phyloP scores from a whole-genome alignment of 2,329 filamentous ascomycete species.

The Mycosphaerelloides madeirae region DNA sequence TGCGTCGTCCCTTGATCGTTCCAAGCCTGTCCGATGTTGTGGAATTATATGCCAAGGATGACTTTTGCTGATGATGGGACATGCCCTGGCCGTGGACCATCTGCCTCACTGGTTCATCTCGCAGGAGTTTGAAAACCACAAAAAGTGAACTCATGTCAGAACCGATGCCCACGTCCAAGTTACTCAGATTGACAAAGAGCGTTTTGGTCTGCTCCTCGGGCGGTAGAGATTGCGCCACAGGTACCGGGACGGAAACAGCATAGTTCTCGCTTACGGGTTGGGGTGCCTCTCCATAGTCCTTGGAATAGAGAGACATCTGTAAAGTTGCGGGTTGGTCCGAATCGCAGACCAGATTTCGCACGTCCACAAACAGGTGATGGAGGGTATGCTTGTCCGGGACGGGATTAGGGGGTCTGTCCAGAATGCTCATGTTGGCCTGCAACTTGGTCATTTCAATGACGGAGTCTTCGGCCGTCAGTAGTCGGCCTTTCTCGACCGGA shows the following conservation, averaged over 20 bases:
- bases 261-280: constrained; percentile 77
- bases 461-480: constrained; percentile 88
- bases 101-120: constrained; percentile 45
- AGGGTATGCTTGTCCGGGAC: constrained; percentile 65
- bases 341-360: constrained; percentile 75
- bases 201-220: constrained; percentile 70
- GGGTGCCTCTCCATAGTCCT: constrained; percentile 58
- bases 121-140: constrained; percentile 74
- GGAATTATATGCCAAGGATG: constrained; percentile 14
- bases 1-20: constrained; percentile 40
- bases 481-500: constrained; percentile 72
- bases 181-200: constrained; percentile 79
- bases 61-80: constrained; percentile 13
- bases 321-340: constrained; percentile 71
- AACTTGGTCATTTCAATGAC: constrained; percentile 85
- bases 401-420: constrained; percentile 72
- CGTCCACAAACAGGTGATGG: constrained; percentile 77
- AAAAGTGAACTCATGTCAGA: constrained; percentile 67
- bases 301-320: constrained; percentile 71
- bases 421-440: constrained; percentile 91
- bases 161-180: constrained; percentile 65
- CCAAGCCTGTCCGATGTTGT: constrained; percentile 19
- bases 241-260: constrained; percentile 69
- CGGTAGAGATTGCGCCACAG: constrained; percentile 63
- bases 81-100: constrained; percentile 20